Evolutionary conservation across 2,329 filamentous ascomycete genomes (phyloP).

Genomic region (Apiospora saccharicola): DNA sequence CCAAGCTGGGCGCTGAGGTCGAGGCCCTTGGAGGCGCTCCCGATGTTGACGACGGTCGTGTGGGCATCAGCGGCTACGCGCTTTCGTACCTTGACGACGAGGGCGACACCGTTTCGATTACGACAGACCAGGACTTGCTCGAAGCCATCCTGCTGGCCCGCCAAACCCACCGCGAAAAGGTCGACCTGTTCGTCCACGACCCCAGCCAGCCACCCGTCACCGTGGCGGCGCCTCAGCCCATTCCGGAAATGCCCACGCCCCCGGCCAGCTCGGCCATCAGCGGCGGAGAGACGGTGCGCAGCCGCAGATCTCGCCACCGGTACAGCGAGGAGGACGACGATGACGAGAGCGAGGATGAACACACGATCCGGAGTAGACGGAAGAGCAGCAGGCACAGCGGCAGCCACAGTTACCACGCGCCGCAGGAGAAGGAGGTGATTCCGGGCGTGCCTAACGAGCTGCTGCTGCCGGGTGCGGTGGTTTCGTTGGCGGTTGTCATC

Average conservation of each 20-base stretch:
- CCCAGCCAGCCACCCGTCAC: slow-evolving; percentile 86
- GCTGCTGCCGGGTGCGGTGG: slow-evolving; percentile 90
- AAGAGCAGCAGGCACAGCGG: slow-evolving; percentile 52
- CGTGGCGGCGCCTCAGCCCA: slow-evolving; percentile 58
- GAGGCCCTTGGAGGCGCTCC: slow-evolving; percentile 85
- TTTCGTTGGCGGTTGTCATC: slow-evolving; percentile 93
- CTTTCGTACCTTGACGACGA: slow-evolving; percentile 97
- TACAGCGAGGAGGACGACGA: slow-evolving; percentile 61
- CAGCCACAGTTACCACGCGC: slow-evolving; percentile 37
- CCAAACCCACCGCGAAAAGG: slow-evolving; percentile 83
- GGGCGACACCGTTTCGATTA: slow-evolving; percentile 95
- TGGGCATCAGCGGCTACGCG: slow-evolving; percentile 82
- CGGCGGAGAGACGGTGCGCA: slow-evolving; percentile 50
- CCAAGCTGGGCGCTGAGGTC: slow-evolving; percentile 85
- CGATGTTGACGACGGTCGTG: slow-evolving; percentile 77
- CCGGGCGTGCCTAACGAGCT: slow-evolving; percentile 93
- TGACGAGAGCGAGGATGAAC: slow-evolving; percentile 56
- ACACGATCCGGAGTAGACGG: slow-evolving; percentile 58
- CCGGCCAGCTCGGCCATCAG: slow-evolving; percentile 53
- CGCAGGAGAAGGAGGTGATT: slow-evolving; percentile 78
- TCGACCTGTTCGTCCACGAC: slow-evolving; percentile 96
- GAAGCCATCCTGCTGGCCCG: slow-evolving; percentile 89
- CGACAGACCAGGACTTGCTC: slow-evolving; percentile 89
- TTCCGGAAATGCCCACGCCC: slow-evolving; percentile 54
- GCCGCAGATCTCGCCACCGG: slow-evolving; percentile 49